Conservation (phyloP, 768 basidiomycete genomes). For the Dictyophora rubrovolvata region DNA sequence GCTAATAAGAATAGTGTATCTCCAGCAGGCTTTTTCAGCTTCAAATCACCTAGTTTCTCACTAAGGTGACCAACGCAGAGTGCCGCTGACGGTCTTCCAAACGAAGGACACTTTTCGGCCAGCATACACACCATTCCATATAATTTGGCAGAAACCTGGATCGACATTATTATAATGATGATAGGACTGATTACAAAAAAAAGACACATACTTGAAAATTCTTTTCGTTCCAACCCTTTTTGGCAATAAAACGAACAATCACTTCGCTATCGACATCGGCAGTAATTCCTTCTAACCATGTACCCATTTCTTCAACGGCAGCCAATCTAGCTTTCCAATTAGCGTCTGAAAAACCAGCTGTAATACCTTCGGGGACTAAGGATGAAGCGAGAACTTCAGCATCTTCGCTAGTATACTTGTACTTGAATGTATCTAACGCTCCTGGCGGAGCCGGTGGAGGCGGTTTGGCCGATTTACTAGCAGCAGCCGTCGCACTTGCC, state of each 20-base stretch:
- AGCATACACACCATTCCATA: conserved; percentile 68
- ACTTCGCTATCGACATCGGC: conserved; percentile 77
- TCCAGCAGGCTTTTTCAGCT: conserved; percentile 92
- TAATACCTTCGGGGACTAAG: conserved; percentile 57
- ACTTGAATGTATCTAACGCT: conserved; percentile 78
- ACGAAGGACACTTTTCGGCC: conserved; percentile 70
- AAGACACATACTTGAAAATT: conserved; percentile 74
- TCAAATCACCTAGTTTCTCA: conserved; percentile 94
- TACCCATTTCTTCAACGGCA: conserved; percentile 74
- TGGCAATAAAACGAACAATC: conserved; percentile 73
- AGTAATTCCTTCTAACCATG: conserved; percentile 67
- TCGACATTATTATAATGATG: conserved; percentile 9
- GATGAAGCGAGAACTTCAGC: conserved; percentile 73
- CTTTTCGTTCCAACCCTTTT: conserved; percentile 97
- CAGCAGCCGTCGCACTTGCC: conserved; percentile 27
- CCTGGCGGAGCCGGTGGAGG: conserved; percentile 39
- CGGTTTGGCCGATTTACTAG: conserved; percentile 37
- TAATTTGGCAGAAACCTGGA: conserved; percentile 81
- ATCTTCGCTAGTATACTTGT: conserved; percentile 83
- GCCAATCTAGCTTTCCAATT: conserved; percentile 92
- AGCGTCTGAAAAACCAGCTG: conserved; percentile 67
- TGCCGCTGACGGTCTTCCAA: conserved; percentile 78
- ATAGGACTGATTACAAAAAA: not conserved
- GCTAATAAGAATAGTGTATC: conserved; percentile 77
- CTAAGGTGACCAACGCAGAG: conserved; percentile 71